phyloP scores from a whole-genome alignment of 2,329 filamentous ascomycete genomes.

The Colletotrichum siamense region DNA sequence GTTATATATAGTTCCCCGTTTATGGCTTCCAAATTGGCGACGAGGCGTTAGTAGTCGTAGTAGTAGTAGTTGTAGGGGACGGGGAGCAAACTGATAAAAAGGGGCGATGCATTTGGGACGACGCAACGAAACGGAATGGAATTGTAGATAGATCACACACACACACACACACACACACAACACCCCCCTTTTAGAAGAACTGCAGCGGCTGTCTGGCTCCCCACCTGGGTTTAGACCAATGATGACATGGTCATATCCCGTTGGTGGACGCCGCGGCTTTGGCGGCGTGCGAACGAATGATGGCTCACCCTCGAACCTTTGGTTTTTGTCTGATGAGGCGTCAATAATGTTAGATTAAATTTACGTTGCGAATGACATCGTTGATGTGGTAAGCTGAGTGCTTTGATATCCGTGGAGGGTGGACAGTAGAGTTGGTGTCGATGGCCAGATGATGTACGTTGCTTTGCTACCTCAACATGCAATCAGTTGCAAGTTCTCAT shows the following conservation, averaged over 20 bases:
- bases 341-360: background rate
- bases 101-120: background rate
- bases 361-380: background rate
- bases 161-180: background rate
- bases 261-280: background rate
- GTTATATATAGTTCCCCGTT: background rate
- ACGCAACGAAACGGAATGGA: background rate
- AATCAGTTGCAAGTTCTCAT: fast-evolving
- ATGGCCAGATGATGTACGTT: background rate
- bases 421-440: background rate
- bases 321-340: background rate
- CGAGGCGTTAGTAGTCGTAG: background rate
- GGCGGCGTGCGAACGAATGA: background rate
- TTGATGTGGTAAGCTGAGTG: background rate
- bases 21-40: background rate
- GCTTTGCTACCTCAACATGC: background rate
- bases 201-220: background rate
- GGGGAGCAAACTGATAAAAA: background rate
- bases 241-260: background rate
- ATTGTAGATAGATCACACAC: background rate
- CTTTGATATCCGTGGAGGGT: fast-evolving
- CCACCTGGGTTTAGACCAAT: background rate
- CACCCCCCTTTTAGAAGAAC: background rate
- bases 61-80: background rate
- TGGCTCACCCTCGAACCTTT: background rate